These are phyloP conservation scores for Penicillium verrucosum DNA, from an alignment of 2,329 filamentous ascomycete genomes.

Conservation along the genomic window DNA sequence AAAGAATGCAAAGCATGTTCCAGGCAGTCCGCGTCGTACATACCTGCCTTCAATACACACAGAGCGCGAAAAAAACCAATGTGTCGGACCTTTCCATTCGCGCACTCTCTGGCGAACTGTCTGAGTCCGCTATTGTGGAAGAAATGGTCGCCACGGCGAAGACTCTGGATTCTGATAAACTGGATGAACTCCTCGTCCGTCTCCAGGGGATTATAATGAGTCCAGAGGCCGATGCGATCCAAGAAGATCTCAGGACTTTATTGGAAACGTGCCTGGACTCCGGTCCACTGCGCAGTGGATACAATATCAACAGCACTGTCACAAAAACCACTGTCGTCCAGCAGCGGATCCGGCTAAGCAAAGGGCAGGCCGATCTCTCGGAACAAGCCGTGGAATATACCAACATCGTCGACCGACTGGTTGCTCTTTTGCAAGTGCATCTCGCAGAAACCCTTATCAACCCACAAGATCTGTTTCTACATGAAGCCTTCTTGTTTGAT, in stretches of 20 bases:
- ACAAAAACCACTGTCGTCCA: slow-evolving; percentile 58
- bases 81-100: slow-evolving; percentile 39
- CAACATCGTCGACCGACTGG: slow-evolving; percentile 49
- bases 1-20: slow-evolving; percentile 39
- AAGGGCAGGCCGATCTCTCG: slow-evolving; percentile 54
- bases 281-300: slow-evolving; percentile 65
- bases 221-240: slow-evolving; percentile 40
- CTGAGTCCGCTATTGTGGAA: slow-evolving; percentile 49
- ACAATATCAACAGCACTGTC: slow-evolving; percentile 62
- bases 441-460: slow-evolving; percentile 48
- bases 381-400: slow-evolving; percentile 56
- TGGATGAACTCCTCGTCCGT: slow-evolving; percentile 41
- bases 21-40: slow-evolving; percentile 31
- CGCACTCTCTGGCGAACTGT: slow-evolving; percentile 52
- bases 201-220: slow-evolving; percentile 37
- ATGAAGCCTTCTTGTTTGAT: slow-evolving; percentile 59
- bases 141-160: slow-evolving; percentile 53
- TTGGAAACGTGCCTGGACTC: slow-evolving; percentile 46
- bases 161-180: slow-evolving; percentile 51
- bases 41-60: slow-evolving; percentile 27
- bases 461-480: slow-evolving; percentile 51
- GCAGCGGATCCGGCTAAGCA: slow-evolving; percentile 58
- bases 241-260: slow-evolving; percentile 50
- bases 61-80: slow-evolving; percentile 29
- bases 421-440: slow-evolving; percentile 45